Evolutionary conservation across 2,329 filamentous ascomycete genomes (phyloP).

Genomic region (Arthrobotrys megalospora): DNA sequence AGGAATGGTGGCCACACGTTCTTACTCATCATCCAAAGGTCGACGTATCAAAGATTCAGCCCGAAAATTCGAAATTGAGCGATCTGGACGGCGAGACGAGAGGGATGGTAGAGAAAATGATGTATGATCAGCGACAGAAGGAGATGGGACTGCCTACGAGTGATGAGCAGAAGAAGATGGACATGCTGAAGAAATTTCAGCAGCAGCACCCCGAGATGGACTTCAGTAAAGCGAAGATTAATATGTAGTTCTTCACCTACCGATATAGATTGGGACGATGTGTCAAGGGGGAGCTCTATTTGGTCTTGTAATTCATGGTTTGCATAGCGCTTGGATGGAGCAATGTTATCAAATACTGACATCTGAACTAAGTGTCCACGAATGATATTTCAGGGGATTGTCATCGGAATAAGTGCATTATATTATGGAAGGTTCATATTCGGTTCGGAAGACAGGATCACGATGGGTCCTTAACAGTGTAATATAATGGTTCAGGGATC

Average conservation of each 20-base stretch:
- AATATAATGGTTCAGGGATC: neutral
- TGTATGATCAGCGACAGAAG: conserved; percentile 99
- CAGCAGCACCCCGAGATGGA: conserved; percentile 82
- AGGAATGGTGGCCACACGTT: conserved; percentile 98
- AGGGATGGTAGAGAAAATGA: conserved; percentile 99
- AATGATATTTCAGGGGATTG: neutral
- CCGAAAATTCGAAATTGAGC: conserved; percentile 90
- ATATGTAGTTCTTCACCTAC: conserved; percentile 28
- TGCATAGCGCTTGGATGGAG: conserved; percentile 6
- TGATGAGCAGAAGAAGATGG: conserved; percentile 94
- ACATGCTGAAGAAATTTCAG: conserved; percentile 95
- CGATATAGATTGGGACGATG: too few species aligned
- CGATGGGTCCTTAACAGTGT: too few species aligned
- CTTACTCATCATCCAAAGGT: conserved; percentile 89
- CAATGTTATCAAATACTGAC: neutral
- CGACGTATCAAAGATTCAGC: conserved; percentile 93
- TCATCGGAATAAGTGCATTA: neutral
- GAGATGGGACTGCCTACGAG: conserved; percentile 89
- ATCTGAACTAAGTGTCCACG: neutral
- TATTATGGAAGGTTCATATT: too few species aligned
- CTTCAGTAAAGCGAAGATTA: conserved; percentile 79
- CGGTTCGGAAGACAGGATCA: too few species aligned
- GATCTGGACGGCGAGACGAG: conserved; percentile 96
- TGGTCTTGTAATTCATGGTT: neutral
- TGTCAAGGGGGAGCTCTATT: neutral